phyloP scores from a whole-genome alignment of 306 rosid genomes.

The Pachyrhizus erosus region DNA sequence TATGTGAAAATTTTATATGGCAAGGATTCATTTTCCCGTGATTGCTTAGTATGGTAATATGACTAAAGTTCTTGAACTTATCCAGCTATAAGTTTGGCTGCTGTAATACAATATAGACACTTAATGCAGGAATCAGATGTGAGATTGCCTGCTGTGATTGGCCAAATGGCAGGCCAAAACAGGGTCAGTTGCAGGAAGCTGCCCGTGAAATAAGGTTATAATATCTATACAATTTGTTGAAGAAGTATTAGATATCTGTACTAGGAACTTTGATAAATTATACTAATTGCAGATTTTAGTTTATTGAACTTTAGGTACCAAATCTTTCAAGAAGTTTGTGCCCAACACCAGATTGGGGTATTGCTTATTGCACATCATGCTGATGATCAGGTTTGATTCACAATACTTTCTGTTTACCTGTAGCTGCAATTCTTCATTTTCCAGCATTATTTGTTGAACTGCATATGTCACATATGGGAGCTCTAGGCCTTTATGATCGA shows the following conservation, averaged over 20 bases:
- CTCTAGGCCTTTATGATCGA: constrained; percentile 15
- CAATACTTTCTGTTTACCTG: constrained; percentile 1
- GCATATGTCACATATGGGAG: constrained; percentile 8
- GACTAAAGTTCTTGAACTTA: constrained; percentile 17
- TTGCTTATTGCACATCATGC: constrained; percentile 92
- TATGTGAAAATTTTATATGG: not conserved
- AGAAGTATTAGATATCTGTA: not conserved
- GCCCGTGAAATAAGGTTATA: constrained; percentile 91
- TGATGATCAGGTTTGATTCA: constrained; percentile 81
- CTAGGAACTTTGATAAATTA: constrained; percentile 20
- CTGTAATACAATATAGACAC: not conserved
- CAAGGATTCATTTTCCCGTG: not conserved
- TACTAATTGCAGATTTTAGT: constrained; percentile 27
- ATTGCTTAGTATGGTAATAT: constrained; percentile 38
- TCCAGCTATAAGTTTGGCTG: constrained; percentile 33
- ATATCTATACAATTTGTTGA: not conserved
- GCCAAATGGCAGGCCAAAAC: constrained; percentile 83
- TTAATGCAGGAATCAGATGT: constrained; percentile 74
- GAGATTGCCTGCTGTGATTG: constrained; percentile 79
- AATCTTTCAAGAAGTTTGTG: constrained; percentile 76
- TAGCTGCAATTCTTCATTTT: not conserved
- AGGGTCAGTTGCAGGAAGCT: constrained; percentile 92
- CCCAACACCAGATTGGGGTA: constrained; percentile 65
- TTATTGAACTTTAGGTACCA: constrained; percentile 65
- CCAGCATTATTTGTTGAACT: constrained; percentile 24